These are phyloP conservation scores for Colletotrichum sublineola DNA, from an alignment of 2,329 filamentous ascomycete genomes.

Conservation along the genomic window DNA sequence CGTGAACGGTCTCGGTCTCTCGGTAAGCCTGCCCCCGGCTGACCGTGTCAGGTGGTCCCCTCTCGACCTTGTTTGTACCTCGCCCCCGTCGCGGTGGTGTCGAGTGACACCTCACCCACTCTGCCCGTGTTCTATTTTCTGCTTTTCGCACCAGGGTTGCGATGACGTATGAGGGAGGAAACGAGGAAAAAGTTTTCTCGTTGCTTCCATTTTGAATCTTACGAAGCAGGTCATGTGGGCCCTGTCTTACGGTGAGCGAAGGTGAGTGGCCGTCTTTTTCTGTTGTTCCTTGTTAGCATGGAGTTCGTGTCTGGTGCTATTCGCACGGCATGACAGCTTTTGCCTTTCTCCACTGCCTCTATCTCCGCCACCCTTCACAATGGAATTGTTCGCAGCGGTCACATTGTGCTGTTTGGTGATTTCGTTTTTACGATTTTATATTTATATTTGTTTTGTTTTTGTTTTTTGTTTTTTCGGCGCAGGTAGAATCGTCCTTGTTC, in stretches of 20 bases:
- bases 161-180: constrained; percentile 18
- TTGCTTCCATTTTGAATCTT: neutral
- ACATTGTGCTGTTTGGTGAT: neutral
- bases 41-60: constrained; percentile 31
- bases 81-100: constrained; percentile 14
- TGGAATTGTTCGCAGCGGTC: neutral
- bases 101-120: constrained; percentile 34
- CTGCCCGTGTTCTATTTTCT: constrained; percentile 1
- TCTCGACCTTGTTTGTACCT: constrained; percentile 10
- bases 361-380: neutral
- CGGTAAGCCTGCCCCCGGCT: constrained; percentile 29
- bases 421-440: fast-evolving
- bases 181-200: neutral
- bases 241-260: neutral
- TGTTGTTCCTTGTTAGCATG: neutral
- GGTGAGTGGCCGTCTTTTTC: neutral
- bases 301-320: neutral
- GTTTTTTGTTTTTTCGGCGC: no score
- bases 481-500: neutral
- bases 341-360: neutral
- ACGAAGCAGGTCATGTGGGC: neutral
- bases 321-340: neutral
- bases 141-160: neutral
- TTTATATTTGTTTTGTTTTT: no score
- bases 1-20: constrained; percentile 16